Conservation (phyloP, 2,329 filamentous ascomycete genomes). For the Fusarium sp. region DNA sequence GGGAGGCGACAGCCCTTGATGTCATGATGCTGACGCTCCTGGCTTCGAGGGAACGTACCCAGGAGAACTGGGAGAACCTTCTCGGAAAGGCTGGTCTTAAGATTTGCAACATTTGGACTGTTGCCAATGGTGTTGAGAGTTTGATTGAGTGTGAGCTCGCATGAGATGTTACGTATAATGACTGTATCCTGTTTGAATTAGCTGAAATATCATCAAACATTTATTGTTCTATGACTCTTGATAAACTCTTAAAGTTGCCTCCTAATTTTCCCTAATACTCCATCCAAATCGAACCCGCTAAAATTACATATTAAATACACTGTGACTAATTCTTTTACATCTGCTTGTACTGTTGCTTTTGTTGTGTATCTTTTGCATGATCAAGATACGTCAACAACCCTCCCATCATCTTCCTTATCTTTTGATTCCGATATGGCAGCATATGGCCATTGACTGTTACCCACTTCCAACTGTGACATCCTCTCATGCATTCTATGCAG, state of each 20-base stretch:
- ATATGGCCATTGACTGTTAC: slow-evolving; percentile 32
- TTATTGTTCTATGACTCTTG: background rate
- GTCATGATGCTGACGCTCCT: slow-evolving; percentile 51
- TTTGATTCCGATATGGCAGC: slow-evolving; percentile 2
- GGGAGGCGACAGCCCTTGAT: slow-evolving; percentile 54
- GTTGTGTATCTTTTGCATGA: background rate
- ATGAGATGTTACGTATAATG: slow-evolving; percentile 4
- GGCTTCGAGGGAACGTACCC: slow-evolving; percentile 52
- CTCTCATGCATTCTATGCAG: slow-evolving; percentile 32
- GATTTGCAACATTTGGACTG: slow-evolving; percentile 51
- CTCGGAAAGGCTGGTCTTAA: slow-evolving; percentile 50
- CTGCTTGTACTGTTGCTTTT: background rate
- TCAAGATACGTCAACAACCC: background rate
- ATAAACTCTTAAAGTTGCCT: background rate
- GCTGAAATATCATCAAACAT: background rate
- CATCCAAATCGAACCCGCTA: background rate
- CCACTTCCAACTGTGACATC: slow-evolving; percentile 32
- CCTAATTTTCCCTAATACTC: background rate
- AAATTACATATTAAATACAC: background rate
- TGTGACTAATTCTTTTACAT: background rate
- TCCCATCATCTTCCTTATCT: background rate
- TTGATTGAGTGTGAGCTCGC: slow-evolving; percentile 53
- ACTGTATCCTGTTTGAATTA: background rate
- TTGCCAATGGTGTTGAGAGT: slow-evolving; percentile 51
- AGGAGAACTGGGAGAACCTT: slow-evolving; percentile 51